Percentiles rank a stretch among this genome's conserved stretches.
phyloP scores from a whole-genome alignment of 2,329 filamentous ascomycete species.

The Penicillium nordicum region DNA sequence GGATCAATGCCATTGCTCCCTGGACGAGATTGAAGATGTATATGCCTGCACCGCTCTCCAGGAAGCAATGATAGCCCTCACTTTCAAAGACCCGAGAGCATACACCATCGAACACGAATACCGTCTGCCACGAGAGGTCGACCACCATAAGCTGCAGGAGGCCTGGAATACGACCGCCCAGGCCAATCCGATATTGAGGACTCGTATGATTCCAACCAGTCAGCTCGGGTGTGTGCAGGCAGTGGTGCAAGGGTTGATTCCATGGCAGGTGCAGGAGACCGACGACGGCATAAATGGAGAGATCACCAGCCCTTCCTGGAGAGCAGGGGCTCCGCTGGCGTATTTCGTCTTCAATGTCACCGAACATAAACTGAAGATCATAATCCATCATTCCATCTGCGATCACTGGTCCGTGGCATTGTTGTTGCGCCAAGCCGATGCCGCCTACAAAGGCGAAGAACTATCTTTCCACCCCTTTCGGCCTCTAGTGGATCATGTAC shows the following conservation, averaged over 20 bases:
- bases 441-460: constrained; percentile 12
- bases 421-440: constrained; percentile 9
- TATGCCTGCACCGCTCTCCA: constrained; percentile 13
- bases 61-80: constrained; percentile 15
- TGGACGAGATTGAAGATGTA: constrained; percentile 11
- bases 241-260: constrained; percentile 5
- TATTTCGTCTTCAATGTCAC: constrained; percentile 6
- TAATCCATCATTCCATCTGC: constrained; percentile 19
- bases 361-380: not conserved
- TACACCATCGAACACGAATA: constrained; percentile 14
- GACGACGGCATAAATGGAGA: not conserved
- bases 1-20: not conserved
- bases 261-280: constrained; percentile 3
- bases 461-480: constrained; percentile 10
- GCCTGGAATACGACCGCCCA: constrained; percentile 4
- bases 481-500: constrained; percentile 14
- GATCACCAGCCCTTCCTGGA: not conserved
- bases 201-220: constrained; percentile 9
- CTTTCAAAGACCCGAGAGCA: constrained; percentile 7
- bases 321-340: constrained; percentile 5
- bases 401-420: constrained; percentile 21
- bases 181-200: constrained; percentile 14
- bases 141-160: not conserved
- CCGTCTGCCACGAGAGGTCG: constrained; percentile 3
- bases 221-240: constrained; percentile 13